phyloP scores from a whole-genome alignment of 106 monocot species.

The Vanilla planifolia region DNA sequence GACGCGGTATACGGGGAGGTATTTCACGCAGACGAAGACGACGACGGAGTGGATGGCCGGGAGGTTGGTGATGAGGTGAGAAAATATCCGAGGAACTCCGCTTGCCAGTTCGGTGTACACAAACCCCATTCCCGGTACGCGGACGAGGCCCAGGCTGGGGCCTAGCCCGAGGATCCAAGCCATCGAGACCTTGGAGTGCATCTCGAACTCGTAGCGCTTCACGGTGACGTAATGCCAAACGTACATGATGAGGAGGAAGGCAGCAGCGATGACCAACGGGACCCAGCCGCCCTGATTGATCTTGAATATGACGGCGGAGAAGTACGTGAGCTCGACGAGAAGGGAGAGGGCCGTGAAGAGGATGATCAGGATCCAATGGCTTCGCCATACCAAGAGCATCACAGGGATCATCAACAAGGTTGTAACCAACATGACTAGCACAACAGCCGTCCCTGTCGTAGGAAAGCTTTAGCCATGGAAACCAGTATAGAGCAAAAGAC shows the following conservation, averaged over 20 bases:
- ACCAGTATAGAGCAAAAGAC: not conserved
- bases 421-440: slow-evolving; percentile 94
- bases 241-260: slow-evolving; percentile 74
- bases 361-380: slow-evolving; percentile 72
- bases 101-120: slow-evolving; percentile 83
- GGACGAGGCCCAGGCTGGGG: slow-evolving; percentile 78
- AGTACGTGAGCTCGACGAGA: slow-evolving; percentile 75
- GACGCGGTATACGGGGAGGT: slow-evolving; percentile 83
- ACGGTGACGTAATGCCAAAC: slow-evolving; percentile 80
- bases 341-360: slow-evolving; percentile 68
- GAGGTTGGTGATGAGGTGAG: slow-evolving; percentile 89
- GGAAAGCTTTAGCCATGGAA: not conserved
- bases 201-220: slow-evolving; percentile 83
- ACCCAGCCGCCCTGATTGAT: slow-evolving; percentile 93
- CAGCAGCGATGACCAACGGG: slow-evolving; percentile 66
- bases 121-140: slow-evolving; percentile 89
- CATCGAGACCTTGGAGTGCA: slow-evolving; percentile 82
- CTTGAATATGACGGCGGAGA: slow-evolving; percentile 80
- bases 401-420: slow-evolving; percentile 88
- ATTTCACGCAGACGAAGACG: slow-evolving; percentile 83
- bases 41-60: slow-evolving; percentile 83
- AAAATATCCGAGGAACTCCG: slow-evolving; percentile 88
- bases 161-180: slow-evolving; percentile 94
- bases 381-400: slow-evolving; percentile 88
- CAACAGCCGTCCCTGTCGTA: slow-evolving; percentile 77